Evolutionary conservation across 228 moss, liverwort and hornwort genomes (phyloP).

Genomic region (Sphagnum magellanicum): DNA sequence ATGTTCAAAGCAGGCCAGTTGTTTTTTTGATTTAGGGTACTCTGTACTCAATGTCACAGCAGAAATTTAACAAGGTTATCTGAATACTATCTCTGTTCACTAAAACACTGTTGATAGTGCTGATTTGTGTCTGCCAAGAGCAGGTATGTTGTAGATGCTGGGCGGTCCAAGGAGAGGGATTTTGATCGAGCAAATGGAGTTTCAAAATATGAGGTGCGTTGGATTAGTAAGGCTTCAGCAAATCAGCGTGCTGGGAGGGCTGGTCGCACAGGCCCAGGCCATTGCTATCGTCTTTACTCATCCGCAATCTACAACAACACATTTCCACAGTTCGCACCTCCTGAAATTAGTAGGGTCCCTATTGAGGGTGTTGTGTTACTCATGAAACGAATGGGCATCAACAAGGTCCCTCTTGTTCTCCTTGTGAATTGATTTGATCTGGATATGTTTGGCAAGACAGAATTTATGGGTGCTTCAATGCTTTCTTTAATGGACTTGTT

Average conservation of each 20-base stretch:
- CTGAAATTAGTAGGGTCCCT: slow-evolving; percentile 85
- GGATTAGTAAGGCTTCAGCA: slow-evolving; percentile 99
- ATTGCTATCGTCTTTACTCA: slow-evolving; percentile 97
- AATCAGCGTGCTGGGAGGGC: slow-evolving; percentile 96
- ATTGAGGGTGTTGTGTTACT: slow-evolving; percentile 93
- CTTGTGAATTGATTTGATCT: too few species aligned
- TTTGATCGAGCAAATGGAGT: slow-evolving; percentile 77
- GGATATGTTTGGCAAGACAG: too few species aligned
- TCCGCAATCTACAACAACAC: slow-evolving; percentile 84
- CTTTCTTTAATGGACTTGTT: too few species aligned
- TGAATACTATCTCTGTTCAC: too few species aligned
- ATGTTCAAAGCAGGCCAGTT: too few species aligned
- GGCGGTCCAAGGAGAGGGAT: slow-evolving; percentile 87
- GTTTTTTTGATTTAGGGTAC: too few species aligned
- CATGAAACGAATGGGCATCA: slow-evolving; percentile 99
- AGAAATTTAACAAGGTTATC: too few species aligned
- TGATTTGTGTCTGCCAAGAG: neutral
- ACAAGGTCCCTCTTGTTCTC: slow-evolving; percentile 41
- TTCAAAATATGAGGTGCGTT: slow-evolving; percentile 85
- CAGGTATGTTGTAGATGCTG: slow-evolving; percentile 89
- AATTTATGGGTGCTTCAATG: too few species aligned
- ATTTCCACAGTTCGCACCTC: slow-evolving; percentile 73
- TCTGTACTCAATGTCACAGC: too few species aligned
- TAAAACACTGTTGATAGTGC: too few species aligned
- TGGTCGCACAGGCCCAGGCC: slow-evolving; percentile 93